Conservation (phyloP, 192 early-diverging fungal species). For the Coemansia sp. region DNA sequence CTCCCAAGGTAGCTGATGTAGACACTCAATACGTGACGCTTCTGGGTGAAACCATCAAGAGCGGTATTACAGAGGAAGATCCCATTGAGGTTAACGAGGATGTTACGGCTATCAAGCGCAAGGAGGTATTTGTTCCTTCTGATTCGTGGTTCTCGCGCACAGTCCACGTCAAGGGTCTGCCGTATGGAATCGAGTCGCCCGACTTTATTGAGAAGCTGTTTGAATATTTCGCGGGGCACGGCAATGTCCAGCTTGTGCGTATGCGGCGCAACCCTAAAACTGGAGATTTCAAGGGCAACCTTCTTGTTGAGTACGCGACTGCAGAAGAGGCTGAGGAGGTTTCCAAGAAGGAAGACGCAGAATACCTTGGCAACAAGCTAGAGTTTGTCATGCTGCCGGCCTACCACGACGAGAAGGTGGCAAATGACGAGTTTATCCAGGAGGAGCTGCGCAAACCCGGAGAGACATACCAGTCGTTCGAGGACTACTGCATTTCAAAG, state of each 20-base stretch:
- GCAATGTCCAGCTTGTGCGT: constrained; percentile 33
- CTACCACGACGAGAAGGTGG: constrained; percentile 53
- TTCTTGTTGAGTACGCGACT: constrained; percentile 37
- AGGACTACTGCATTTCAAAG: constrained; percentile 42
- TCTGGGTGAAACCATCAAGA: constrained; percentile 22
- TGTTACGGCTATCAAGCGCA: constrained; percentile 31
- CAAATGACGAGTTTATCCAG: constrained; percentile 39
- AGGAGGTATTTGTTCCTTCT: constrained; percentile 21
- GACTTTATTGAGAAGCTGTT: constrained; percentile 36
- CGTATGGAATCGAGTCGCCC: constrained; percentile 28
- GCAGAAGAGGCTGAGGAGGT: constrained; percentile 32
- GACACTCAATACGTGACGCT: constrained; percentile 15
- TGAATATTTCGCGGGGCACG: constrained; percentile 16
- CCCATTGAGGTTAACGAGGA: constrained; percentile 40
- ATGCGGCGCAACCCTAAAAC: constrained; percentile 48
- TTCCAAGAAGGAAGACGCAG: constrained; percentile 19
- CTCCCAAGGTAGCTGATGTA: constrained; percentile 5
- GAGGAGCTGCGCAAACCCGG: constrained; percentile 47
- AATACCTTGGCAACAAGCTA: constrained; percentile 25
- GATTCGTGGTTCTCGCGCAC: constrained; percentile 46
- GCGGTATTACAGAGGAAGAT: constrained; percentile 14
- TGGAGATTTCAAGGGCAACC: constrained; percentile 51
- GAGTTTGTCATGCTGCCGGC: constrained; percentile 21
- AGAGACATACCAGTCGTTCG: constrained; percentile 30
- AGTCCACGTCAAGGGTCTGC: constrained; percentile 47